A percentile compares a stretch with the other conserved stretches of the same genome.
These are phyloP conservation scores for Inga oerstediana DNA, from an alignment of 306 rosid species.

Conservation along the genomic window DNA sequence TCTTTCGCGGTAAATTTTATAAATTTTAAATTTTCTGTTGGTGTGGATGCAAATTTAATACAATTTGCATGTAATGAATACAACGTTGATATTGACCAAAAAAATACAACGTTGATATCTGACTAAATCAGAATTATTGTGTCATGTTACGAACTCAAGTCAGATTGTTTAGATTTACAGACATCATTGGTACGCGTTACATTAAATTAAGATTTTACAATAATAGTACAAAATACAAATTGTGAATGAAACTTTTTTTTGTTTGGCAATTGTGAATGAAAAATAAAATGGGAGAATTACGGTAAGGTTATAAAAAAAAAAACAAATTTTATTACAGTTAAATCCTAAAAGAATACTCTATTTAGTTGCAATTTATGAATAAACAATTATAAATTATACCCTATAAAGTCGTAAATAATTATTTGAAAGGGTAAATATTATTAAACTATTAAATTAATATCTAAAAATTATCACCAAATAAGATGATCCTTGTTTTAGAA, in stretches of 20 bases:
- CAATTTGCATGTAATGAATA: neutral
- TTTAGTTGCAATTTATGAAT: neutral
- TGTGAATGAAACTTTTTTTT: neutral
- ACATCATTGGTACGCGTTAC: neutral
- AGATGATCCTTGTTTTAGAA: no score
- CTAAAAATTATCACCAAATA: no score
- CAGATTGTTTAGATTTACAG: neutral
- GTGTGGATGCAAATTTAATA: neutral
- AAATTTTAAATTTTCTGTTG: neutral
- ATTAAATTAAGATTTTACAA: neutral
- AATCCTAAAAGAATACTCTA: neutral
- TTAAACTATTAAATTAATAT: no score
- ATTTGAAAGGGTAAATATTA: no score
- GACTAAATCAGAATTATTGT: neutral
- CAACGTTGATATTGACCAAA: no score
- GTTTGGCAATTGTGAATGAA: neutral
- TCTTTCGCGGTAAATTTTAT: neutral
- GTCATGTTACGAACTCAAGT: neutral
- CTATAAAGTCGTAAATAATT: no score
- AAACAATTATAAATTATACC: neutral
- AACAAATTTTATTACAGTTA: neutral
- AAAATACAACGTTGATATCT: no score
- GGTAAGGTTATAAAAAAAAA: neutral
- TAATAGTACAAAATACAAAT: neutral
- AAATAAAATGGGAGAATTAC: neutral